A percentile compares a stretch with the other conserved stretches of the same genome.
Conservation (phyloP, 768 basidiomycete genomes). For the Heimioporus sp. region DNA sequence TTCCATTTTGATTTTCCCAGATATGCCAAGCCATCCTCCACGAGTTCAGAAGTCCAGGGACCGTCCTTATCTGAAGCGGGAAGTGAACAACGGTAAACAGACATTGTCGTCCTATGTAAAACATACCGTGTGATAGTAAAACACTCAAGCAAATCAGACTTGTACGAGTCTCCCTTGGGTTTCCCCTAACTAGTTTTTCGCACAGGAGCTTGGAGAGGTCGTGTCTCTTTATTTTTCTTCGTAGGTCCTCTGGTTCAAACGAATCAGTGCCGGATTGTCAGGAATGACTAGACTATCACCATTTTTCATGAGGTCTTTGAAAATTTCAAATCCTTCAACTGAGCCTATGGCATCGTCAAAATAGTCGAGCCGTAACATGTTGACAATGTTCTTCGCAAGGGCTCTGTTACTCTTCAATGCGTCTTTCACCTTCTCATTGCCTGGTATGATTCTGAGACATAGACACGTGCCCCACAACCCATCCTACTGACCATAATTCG, state of each 20-base stretch:
- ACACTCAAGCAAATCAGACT: slow-evolving; percentile 5
- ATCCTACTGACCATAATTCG: slow-evolving; percentile 1
- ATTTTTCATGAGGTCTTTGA: background rate
- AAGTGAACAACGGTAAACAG: background rate
- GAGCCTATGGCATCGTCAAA: slow-evolving; percentile 2
- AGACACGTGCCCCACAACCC: no score
- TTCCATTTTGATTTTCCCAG: slow-evolving; percentile 6
- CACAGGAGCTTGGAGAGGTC: slow-evolving; percentile 2
- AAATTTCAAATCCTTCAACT: slow-evolving; percentile 4
- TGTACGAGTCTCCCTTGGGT: slow-evolving; percentile 2
- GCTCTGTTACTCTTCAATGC: background rate
- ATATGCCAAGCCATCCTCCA: background rate
- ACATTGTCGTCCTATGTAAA: no score
- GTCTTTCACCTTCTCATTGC: background rate
- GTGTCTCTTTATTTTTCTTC: background rate
- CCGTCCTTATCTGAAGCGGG: background rate
- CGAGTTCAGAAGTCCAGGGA: background rate
- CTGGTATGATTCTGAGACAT: background rate
- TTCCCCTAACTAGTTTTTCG: background rate
- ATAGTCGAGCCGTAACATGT: slow-evolving; percentile 4
- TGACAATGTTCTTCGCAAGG: slow-evolving; percentile 1
- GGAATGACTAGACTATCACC: background rate
- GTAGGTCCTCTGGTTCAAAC: background rate
- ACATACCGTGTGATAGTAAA: slow-evolving; percentile 1
- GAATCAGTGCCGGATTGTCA: background rate